Base-by-base conservation (phyloP, 176 grass and related monocot species). In the Bonia amplexicaulis region DNA sequence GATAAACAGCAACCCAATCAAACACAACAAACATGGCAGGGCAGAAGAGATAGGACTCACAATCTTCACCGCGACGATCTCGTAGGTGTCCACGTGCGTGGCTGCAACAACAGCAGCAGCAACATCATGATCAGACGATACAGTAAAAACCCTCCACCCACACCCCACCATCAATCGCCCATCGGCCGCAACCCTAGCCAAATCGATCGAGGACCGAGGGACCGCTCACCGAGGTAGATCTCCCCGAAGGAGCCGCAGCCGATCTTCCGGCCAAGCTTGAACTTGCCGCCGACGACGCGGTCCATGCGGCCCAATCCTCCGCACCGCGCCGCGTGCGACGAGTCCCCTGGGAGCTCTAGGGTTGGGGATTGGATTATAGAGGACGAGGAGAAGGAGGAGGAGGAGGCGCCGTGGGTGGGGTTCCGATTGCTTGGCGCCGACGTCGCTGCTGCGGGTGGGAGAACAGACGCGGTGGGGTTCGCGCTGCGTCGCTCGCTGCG, bases 41-140 rank as follows among this genome's bases (percentile, higher is more conserved):
- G 7, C 2, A 15, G 15, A 9, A 51, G 1, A 73, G 53, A 14
- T 5, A 25, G 47, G 0, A 90, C 91, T 95, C 84, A 98, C 93
- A 76, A 98, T 96, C 74, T 98, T 98, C 12, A 98, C 93, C 41
- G 96, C 96, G 71, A 92, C 96, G 84, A 96, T 98, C 91, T 98
- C 96, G 67, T 92, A 96, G 55, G 96, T 96, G 66, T 96, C 93
- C 15, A 98, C 82, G 53, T 98, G 91, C 41, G 96, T 98, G 17
- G 90, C 96, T 98, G 89, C 57, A 93, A 51, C 47, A 88, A 6
- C 59, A 49, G 9, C 17, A 70, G 16, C 22, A 70, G 16, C 22
- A 86, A 0, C 11, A 31, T 0, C 49, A 59, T 19, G 77, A 86
- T 69, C 3, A 77, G 88, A 22, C 23, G n/a, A 39, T 11, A 49